Conservation (phyloP, 169 alveolate genomes). For the Eimeria mitis region DNA sequence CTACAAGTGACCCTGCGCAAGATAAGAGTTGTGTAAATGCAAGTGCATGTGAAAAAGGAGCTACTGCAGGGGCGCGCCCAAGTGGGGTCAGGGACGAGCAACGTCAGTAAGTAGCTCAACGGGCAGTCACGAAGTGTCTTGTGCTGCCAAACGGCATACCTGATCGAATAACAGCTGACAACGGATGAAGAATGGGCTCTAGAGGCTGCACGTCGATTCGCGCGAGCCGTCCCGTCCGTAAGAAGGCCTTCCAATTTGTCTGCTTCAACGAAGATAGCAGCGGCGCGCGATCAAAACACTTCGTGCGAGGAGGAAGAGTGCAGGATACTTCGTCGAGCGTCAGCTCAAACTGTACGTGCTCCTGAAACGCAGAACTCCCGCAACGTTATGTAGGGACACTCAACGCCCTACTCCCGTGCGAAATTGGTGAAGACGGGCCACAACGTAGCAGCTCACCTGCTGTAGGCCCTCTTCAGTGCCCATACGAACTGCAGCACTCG, state of each 20-base stretch:
- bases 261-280: neutral
- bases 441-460: neutral
- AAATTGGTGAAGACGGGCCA: neutral
- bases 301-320: constrained; percentile 2
- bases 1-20: constrained; percentile 51
- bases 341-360: neutral
- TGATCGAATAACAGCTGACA: constrained; percentile 26
- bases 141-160: neutral
- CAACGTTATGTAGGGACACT: neutral
- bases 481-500: neutral
- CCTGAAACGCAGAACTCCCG: constrained; percentile 39
- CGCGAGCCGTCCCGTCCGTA: neutral
- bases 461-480: neutral
- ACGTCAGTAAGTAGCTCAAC: neutral
- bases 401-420: neutral
- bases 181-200: constrained; percentile 18
- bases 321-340: constrained; percentile 20
- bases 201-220: constrained; percentile 7
- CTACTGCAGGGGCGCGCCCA: neutral
- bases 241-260: neutral
- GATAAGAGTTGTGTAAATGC: neutral
- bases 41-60: neutral
- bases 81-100: neutral
- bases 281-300: neutral
- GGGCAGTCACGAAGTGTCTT: neutral